Conservation (phyloP, 805 yeast genomes). For the Metschnikowia anglica region DNA sequence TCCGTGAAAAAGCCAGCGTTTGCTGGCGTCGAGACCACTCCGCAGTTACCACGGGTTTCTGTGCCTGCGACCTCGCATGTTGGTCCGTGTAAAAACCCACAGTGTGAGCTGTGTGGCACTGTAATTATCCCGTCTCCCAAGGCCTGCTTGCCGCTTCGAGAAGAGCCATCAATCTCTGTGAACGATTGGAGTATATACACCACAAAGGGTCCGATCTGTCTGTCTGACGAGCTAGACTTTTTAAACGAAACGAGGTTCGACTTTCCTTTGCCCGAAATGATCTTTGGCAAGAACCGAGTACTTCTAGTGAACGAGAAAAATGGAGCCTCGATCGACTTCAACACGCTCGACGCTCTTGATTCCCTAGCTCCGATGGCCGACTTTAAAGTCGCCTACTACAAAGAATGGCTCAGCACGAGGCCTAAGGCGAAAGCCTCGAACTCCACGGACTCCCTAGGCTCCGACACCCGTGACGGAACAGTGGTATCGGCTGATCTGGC, state of each 20-base stretch:
- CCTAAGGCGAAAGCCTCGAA: slow-evolving; percentile 15
- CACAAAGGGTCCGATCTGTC: slow-evolving; percentile 72
- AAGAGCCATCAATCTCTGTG: slow-evolving; percentile 66
- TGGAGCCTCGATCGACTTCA: slow-evolving; percentile 56
- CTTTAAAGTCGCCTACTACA: slow-evolving; percentile 74
- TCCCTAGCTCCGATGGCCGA: slow-evolving; percentile 35
- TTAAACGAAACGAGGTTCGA: slow-evolving; percentile 58
- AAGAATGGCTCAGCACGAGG: slow-evolving; percentile 65
- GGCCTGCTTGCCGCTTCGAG: slow-evolving; percentile 60
- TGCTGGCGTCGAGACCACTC: no score
- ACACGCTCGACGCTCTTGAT: slow-evolving; percentile 69
- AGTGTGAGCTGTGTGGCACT: slow-evolving; percentile 64
- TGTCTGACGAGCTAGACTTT: slow-evolving; percentile 67
- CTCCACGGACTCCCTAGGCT: not conserved
- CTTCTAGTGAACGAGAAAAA: slow-evolving; percentile 44
- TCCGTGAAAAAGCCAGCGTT: no score
- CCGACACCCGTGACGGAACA: not conserved
- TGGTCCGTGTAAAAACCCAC: slow-evolving; percentile 41
- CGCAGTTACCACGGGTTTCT: slow-evolving; percentile 21
- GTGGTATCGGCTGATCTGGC: not conserved
- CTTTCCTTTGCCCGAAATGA: slow-evolving; percentile 95
- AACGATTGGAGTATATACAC: slow-evolving; percentile 78
- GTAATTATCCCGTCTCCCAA: slow-evolving; percentile 78
- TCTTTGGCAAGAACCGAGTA: slow-evolving; percentile 81
- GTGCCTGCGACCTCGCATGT: slow-evolving; percentile 47